A percentile compares a stretch with the other conserved stretches of the same genome.
Conservation (phyloP, 352 stramenopile genomes). For the Peronospora destructor region DNA sequence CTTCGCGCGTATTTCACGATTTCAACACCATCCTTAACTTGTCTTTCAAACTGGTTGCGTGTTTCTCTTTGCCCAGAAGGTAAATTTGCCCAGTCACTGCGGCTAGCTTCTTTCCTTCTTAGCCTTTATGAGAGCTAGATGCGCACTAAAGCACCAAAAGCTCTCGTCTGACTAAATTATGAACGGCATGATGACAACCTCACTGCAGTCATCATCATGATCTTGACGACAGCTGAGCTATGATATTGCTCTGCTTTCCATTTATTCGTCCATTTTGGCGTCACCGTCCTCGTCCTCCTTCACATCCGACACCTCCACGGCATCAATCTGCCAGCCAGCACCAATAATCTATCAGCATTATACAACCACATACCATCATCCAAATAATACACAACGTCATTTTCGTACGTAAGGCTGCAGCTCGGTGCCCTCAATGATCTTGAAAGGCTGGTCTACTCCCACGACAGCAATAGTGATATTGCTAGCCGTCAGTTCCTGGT, state of each 20-base stretch:
- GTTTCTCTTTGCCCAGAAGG: slow-evolving; percentile 24
- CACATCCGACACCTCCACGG: slow-evolving; percentile 77
- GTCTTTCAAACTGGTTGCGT: slow-evolving; percentile 31
- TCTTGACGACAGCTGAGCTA: slow-evolving; percentile 4
- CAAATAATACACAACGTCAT: background rate
- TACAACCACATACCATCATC: background rate
- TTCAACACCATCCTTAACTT: slow-evolving; percentile 6
- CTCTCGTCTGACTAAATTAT: slow-evolving; percentile 3
- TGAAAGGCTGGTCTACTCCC: slow-evolving; percentile 90
- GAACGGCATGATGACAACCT: slow-evolving; percentile 1
- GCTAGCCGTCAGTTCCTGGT: slow-evolving; percentile 91
- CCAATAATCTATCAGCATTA: slow-evolving; percentile 6
- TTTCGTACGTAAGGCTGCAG: slow-evolving; percentile 91
- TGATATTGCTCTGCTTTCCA: background rate
- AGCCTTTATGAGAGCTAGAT: slow-evolving; percentile 12
- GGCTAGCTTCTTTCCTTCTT: slow-evolving; percentile 9
- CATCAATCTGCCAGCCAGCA: slow-evolving; percentile 59
- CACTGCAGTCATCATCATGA: slow-evolving; percentile 7
- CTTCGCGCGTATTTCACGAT: background rate
- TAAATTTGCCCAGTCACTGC: slow-evolving; percentile 9
- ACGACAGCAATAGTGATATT: slow-evolving; percentile 93
- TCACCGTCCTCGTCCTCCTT: slow-evolving; percentile 75
- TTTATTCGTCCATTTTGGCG: slow-evolving; percentile 80
- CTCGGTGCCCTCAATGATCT: slow-evolving; percentile 89
- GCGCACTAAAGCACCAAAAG: slow-evolving; percentile 6